phyloP scores from a whole-genome alignment of 768 basidiomycete species.

The Leccinellum rugosiceps region DNA sequence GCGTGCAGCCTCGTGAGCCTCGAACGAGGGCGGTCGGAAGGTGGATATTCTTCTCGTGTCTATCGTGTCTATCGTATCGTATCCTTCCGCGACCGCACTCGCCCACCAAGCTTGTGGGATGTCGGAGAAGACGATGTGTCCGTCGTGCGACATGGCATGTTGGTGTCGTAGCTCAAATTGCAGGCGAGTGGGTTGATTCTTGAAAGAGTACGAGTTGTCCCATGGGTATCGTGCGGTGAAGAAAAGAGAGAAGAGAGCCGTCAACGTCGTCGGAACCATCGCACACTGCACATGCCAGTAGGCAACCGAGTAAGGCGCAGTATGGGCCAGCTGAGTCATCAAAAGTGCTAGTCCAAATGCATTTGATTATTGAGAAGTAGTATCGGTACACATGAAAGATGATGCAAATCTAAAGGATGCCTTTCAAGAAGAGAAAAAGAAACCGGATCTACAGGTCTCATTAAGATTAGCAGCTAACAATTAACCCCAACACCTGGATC shows the following conservation, averaged over 20 bases:
- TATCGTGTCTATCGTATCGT: constrained; percentile 35
- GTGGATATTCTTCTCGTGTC: constrained; percentile 36
- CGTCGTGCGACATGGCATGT: constrained; percentile 49
- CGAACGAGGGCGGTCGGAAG: constrained; percentile 48
- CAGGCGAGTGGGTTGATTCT: constrained; percentile 20
- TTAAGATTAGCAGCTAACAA: constrained; percentile 2
- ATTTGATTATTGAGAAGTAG: not conserved
- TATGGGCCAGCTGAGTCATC: constrained; percentile 20
- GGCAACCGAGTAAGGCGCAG: not conserved
- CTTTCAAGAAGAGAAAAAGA: not conserved
- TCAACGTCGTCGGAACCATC: constrained; percentile 43
- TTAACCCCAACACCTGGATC: not conserved
- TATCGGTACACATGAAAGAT: not conserved
- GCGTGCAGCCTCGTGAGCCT: constrained; percentile 41
- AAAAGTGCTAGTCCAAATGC: not conserved
- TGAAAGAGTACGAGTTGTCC: not conserved
- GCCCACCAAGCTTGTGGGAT: constrained; percentile 20
- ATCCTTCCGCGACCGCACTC: constrained; percentile 6
- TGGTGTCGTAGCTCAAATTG: constrained; percentile 60
- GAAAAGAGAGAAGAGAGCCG: constrained; percentile 44
- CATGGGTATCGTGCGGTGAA: constrained; percentile 11
- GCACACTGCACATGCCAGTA: constrained; percentile 7
- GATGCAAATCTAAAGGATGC: constrained; percentile 2
- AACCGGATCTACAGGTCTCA: not conserved
- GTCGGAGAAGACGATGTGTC: constrained; percentile 57